Conservation (phyloP, 495 filamentous ascomycete genomes). For the Friedmanniomyces endolithicus region DNA sequence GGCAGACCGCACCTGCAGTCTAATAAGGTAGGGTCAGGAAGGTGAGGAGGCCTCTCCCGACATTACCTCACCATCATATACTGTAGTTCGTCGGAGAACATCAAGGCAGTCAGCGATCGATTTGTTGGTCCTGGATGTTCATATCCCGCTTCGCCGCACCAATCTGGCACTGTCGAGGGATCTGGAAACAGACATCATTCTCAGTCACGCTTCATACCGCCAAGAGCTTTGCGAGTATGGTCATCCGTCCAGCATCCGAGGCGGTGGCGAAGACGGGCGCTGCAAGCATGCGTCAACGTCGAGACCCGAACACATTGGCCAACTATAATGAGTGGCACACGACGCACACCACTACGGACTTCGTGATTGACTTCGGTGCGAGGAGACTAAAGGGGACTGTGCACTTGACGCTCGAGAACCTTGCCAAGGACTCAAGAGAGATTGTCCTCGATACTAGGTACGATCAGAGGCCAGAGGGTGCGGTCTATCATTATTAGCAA, state of each 20-base stretch:
- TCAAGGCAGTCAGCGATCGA: neutral
- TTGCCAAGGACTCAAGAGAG: constrained; percentile 52
- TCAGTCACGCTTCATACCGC: neutral
- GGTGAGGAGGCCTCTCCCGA: too few species aligned
- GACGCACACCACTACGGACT: constrained; percentile 62
- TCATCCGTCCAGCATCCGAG: constrained; percentile 14
- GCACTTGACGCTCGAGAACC: constrained; percentile 55
- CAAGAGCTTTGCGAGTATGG: constrained; percentile 6
- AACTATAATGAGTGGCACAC: constrained; percentile 82
- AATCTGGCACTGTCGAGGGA: neutral
- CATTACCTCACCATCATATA: too few species aligned
- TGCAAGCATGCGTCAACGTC: constrained; percentile 16
- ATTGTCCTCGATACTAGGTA: constrained; percentile 72
- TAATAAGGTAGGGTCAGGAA: too few species aligned
- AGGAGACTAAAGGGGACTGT: constrained; percentile 65
- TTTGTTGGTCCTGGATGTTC: neutral
- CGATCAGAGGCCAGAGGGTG: neutral
- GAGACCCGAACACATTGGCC: constrained; percentile 78
- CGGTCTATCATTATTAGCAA: neutral
- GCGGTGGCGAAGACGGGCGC: constrained; percentile 8
- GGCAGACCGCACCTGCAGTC: neutral
- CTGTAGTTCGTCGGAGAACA: too few species aligned
- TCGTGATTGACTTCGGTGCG: constrained; percentile 69
- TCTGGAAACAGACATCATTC: neutral
- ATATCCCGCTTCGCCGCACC: neutral